Percentiles rank a stretch among this genome's conserved stretches.
These are phyloP conservation scores for Pichia pseudocactophila DNA, from an alignment of 805 yeast species.

Conservation along the genomic window DNA sequence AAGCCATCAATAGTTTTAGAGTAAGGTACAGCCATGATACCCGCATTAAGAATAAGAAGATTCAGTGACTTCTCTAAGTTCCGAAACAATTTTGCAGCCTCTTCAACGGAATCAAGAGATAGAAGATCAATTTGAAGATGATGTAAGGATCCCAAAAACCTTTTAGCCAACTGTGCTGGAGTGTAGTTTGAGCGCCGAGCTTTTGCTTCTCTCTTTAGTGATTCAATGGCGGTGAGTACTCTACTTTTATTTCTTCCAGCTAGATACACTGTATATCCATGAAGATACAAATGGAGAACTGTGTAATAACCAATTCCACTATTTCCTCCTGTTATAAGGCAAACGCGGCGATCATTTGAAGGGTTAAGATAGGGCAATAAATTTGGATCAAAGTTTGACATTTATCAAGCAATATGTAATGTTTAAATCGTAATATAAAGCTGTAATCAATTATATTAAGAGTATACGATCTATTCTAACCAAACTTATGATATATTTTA, in stretches of 20 bases:
- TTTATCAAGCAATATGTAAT: too few relatives aligned
- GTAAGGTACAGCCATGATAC: conserved; percentile 70
- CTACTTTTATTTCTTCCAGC: conserved; percentile 59
- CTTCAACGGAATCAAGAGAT: conserved; percentile 36
- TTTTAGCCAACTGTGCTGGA: conserved; percentile 13
- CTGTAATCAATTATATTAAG: too few relatives aligned
- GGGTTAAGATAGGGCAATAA: conserved; percentile 58
- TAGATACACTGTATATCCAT: conserved; percentile 67
- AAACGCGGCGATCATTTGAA: conserved; percentile 44
- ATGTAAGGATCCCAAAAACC: conserved; percentile 41
- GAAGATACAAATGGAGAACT: conserved; percentile 64
- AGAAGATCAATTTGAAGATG: conserved; percentile 49
- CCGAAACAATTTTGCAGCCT: conserved; percentile 40
- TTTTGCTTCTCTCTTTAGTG: conserved; percentile 46
- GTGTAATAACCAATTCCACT: conserved; percentile 77
- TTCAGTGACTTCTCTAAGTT: conserved; percentile 43
- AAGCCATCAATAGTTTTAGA: conserved; percentile 51
- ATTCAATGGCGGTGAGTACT: conserved; percentile 48
- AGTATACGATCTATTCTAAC: too few relatives aligned
- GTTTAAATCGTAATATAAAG: too few relatives aligned
- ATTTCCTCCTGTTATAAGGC: conserved; percentile 74
- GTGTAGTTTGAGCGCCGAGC: conserved; percentile 19
- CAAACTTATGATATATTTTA: too few relatives aligned
- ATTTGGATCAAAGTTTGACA: conserved; percentile 31
- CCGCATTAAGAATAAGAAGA: conserved; percentile 68